These are phyloP conservation scores for Syncephalastrum contaminatum DNA, from an alignment of 371 early-diverging fungal genomes.

Conservation along the genomic window DNA sequence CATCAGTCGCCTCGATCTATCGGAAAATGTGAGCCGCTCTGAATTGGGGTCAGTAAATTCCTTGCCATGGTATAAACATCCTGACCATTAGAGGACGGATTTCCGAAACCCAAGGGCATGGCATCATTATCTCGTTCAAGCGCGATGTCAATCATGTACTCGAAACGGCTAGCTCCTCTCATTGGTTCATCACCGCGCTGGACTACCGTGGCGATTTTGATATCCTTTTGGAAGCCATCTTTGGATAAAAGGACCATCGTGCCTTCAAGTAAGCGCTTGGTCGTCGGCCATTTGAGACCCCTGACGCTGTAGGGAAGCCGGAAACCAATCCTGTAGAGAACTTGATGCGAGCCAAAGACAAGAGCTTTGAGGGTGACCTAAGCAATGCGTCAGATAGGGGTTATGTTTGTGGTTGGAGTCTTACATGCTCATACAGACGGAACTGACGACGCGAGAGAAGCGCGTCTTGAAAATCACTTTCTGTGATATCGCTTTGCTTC, in stretches of 20 bases:
- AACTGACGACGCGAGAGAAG: conserved; percentile 6
- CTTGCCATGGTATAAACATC: conserved; percentile 40
- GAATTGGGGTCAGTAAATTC: not conserved
- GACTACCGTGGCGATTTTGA: conserved; percentile 59
- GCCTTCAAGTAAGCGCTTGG: conserved; percentile 60
- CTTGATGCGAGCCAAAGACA: conserved; percentile 48
- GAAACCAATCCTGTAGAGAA: conserved; percentile 56
- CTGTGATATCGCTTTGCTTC: conserved; percentile 25
- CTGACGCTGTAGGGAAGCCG: conserved; percentile 44
- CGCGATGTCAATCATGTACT: conserved; percentile 53
- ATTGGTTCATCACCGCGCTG: conserved; percentile 53
- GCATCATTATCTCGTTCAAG: conserved; percentile 44
- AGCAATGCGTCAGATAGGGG: not conserved
- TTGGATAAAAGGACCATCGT: conserved; percentile 53
- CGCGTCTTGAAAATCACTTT: conserved; percentile 15
- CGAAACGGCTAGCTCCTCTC: conserved; percentile 39
- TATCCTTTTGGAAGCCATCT: conserved; percentile 50
- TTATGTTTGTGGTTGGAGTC: conserved; percentile 5
- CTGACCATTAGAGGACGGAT: conserved; percentile 27
- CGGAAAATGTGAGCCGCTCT: not conserved
- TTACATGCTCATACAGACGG: conserved; percentile 38
- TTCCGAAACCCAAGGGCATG: conserved; percentile 44
- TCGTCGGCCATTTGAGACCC: conserved; percentile 49
- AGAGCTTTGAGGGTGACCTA: conserved; percentile 54
- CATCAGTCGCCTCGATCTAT: conserved; percentile 46